phyloP scores from a whole-genome alignment of 1,284 basidiomycete genomes.

The Ceratobasidium sp. region DNA sequence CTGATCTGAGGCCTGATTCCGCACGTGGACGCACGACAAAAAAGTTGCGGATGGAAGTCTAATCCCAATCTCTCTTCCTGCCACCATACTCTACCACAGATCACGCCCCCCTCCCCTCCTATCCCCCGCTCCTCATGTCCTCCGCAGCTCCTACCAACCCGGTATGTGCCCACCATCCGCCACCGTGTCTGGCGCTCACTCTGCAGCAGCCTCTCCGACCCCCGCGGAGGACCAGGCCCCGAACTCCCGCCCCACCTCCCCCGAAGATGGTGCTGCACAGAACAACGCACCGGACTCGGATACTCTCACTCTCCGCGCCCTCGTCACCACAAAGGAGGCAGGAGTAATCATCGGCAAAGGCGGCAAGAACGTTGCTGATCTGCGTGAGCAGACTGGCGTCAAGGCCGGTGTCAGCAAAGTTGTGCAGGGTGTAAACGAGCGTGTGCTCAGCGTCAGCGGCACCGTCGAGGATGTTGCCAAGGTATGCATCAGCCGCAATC shows the following conservation, averaged over 20 bases:
- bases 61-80: slow-evolving; percentile 38
- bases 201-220: slow-evolving; percentile 35
- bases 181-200: neutral
- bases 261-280: slow-evolving; percentile 33
- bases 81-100: slow-evolving; percentile 15
- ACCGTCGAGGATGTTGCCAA: slow-evolving; percentile 91
- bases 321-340: slow-evolving; percentile 95
- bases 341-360: slow-evolving; percentile 97
- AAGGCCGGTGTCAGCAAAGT: slow-evolving; percentile 99
- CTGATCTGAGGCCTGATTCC: slow-evolving; percentile 1
- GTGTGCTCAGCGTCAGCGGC: slow-evolving; percentile 93
- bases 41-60: slow-evolving; percentile 24
- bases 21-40: slow-evolving; percentile 34
- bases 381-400: slow-evolving; percentile 93
- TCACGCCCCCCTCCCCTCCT: slow-evolving; percentile 31
- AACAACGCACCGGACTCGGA: slow-evolving; percentile 53
- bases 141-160: slow-evolving; percentile 34
- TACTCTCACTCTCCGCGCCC: slow-evolving; percentile 85
- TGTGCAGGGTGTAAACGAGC: slow-evolving; percentile 95
- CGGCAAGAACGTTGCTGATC: slow-evolving; percentile 95
- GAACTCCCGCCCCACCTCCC: slow-evolving; percentile 40
- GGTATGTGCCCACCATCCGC: slow-evolving; percentile 17
- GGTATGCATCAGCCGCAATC: slow-evolving; percentile 55
- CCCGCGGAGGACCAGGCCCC: slow-evolving; percentile 37
- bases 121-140: slow-evolving; percentile 23